Base-by-base conservation (phyloP, 768 basidiomycete species). In the Candolleomyces efflorescens region DNA sequence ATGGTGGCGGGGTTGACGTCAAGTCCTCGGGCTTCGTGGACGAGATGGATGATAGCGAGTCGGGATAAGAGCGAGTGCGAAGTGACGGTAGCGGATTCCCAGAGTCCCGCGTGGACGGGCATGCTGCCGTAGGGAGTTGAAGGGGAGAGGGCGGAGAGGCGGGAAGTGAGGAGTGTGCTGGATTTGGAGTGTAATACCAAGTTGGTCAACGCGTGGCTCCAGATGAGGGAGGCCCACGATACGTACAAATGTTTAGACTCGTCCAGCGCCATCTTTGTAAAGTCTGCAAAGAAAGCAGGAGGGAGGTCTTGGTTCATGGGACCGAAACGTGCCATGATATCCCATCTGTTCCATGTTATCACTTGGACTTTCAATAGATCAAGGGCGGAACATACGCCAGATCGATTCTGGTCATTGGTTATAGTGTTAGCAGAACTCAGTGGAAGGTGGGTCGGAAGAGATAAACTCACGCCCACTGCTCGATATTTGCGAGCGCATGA, bases 1-100 rank as follows among this genome's bases (percentile, higher is more conserved):
- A 94, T 91, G 5, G 89, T 91, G 20, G 77, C 78, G 0, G 90
- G 92, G 65, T 94, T 92, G 54, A 92, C 87, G 70, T 92, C 92
- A 17, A 94, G 75, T 4, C 91, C 91, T 24, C 90, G 75, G 2
- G 90, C 90, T 74, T 92, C 90, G 67, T 91, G 90, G 0, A 92
- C 89, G 15, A 93, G 82, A 63, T 92, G 90, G 63, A 94, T 89
- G 68, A 92, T 92, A 0, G 88, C 88, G 38, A 92, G 81, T 12
- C 90, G 79, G 0, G 89, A 76, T 22, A 83, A 81, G 39, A 92
- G 77, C 1, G 88, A 90, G 20, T 27, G 65, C 11, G 82, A 80
- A 0, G 90, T 94, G 36, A 82, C 75, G 7, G 75, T 73, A 0
- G 90, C 91, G 5, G 87, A 88, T 59, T 90, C 85, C 92, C 90